Conservation (phyloP, 2,329 filamentous ascomycete species). For the Phialophora verrucosa region DNA sequence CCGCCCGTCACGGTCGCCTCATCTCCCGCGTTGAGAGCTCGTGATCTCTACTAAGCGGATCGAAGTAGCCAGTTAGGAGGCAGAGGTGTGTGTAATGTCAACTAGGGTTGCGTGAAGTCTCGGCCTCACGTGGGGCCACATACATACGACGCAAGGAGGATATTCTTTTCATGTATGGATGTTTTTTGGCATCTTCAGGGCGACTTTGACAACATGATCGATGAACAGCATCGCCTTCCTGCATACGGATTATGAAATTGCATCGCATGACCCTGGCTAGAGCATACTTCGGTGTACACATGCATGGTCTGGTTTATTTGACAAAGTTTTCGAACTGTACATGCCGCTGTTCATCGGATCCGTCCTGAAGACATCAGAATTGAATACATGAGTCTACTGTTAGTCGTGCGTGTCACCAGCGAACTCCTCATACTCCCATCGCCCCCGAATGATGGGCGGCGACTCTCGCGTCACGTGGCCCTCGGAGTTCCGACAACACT, state of each 20-base stretch:
- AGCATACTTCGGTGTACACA: slow-evolving; percentile 11
- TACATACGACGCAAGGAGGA: slow-evolving; percentile 8
- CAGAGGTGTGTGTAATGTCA: background rate
- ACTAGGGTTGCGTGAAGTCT: background rate
- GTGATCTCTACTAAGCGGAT: slow-evolving; percentile 1
- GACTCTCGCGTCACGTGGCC: too few relatives aligned
- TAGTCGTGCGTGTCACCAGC: background rate
- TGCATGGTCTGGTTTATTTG: background rate
- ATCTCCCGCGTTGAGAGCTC: slow-evolving; percentile 12
- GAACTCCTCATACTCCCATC: too few relatives aligned
- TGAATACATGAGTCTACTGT: slow-evolving; percentile 3
- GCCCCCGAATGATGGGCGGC: too few relatives aligned
- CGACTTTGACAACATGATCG: slow-evolving; percentile 16
- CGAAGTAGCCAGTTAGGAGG: background rate
- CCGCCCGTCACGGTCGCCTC: slow-evolving; percentile 16
- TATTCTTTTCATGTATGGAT: slow-evolving; percentile 11
- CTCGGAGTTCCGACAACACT: too few relatives aligned
- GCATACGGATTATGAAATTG: slow-evolving; percentile 26
- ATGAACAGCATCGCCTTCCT: slow-evolving; percentile 6
- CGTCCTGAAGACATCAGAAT: slow-evolving; percentile 3
- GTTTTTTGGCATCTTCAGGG: slow-evolving; percentile 16
- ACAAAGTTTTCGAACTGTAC: background rate
- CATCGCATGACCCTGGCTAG: slow-evolving; percentile 19
- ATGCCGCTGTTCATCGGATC: slow-evolving; percentile 9
- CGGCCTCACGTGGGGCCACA: background rate